Percentiles rank a stretch among this genome's conserved stretches.
Evolutionary conservation across 1,284 basidiomycete species (phyloP).

Genomic region (Albatrellus sp.): DNA sequence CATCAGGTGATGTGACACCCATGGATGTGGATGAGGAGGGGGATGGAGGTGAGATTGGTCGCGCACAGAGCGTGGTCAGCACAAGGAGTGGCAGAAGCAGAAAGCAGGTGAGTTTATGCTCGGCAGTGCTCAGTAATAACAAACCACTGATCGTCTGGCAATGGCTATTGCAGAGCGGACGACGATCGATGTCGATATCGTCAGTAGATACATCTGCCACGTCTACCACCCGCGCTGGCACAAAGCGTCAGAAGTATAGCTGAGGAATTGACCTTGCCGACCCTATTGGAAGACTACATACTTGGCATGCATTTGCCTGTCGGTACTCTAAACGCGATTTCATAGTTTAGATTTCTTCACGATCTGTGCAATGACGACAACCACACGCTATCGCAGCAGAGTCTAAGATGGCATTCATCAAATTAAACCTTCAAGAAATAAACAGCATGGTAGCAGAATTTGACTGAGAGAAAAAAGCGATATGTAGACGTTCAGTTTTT

Average conservation of each 20-base stretch:
- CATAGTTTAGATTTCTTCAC: too few relatives aligned
- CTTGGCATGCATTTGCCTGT: not conserved
- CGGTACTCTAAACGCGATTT: too few relatives aligned
- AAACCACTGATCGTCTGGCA: constrained; percentile 1
- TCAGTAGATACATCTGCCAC: constrained; percentile 55
- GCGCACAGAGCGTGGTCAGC: constrained; percentile 57
- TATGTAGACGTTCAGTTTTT: constrained; percentile 18
- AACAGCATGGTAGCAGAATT: not conserved
- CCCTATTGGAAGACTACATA: constrained; percentile 2
- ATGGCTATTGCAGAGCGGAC: constrained; percentile 6
- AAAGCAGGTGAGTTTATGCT: constrained; percentile 35
- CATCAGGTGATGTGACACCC: constrained; percentile 15
- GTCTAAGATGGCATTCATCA: not conserved
- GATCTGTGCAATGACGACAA: too few relatives aligned
- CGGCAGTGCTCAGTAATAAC: too few relatives aligned
- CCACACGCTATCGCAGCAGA: too few relatives aligned
- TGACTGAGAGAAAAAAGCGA: not conserved
- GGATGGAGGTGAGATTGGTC: constrained; percentile 27
- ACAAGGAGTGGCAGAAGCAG: constrained; percentile 42
- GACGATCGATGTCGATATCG: constrained; percentile 35
- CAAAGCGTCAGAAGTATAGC: constrained; percentile 39
- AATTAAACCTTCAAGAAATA: not conserved
- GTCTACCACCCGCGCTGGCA: constrained; percentile 32
- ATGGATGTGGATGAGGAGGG: constrained; percentile 21
- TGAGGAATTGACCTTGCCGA: constrained; percentile 1